Evolutionary conservation across 495 filamentous ascomycete genomes (phyloP), one percentile per base, ranked within the genome.

Genomic region (Trichoderma reesei): DNA sequence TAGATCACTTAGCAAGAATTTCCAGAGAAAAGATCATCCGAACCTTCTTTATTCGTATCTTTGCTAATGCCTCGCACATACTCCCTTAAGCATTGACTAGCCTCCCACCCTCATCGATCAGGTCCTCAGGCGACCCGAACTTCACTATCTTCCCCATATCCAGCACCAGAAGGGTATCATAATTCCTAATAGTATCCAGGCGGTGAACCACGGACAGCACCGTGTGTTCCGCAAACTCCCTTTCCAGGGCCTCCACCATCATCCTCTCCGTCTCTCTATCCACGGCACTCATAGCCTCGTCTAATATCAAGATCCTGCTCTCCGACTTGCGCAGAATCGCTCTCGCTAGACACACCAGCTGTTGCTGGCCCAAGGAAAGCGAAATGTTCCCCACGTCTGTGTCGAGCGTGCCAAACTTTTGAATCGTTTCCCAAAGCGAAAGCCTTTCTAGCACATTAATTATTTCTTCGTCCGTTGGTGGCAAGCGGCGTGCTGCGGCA

Each of bases 401-500:
- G 18, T 46, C n/a, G 14, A 46, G 42, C 3, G 42, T n/a, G 2
- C 13, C 42, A 18, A n/a, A 46, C 14, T n/a, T 14, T n/a, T 46
- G 42, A 46, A 46, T n/a, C 6, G 42, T 6, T 5, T 18, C 8
- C 14, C 6, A 46, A 18, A 18, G n/a, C n/a, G n/a, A n/a, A 20
- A 82, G 78, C 41, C 71, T 75, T 60, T 74, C 67, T 61, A 83
- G 72, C 0, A 78, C 76, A 8, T 65, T 62, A 4, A 74, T 64
- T 31, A 81, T 74, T 16, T 69, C 70, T 26, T 69, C 60, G 64
- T 82, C 79, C 20, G 26, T 59, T 59, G 20, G 54, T 18, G 5
- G 5, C 37, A n/a, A n/a, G n/a, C n/a, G n/a, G n/a, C n/a, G n/a
- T n/a, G n/a, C n/a, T n/a, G n/a, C n/a, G n/a, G n/a, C n/a, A n/a